Evolutionary conservation across 306 rosid species (phyloP).

Genomic region (Fagus crenata): DNA sequence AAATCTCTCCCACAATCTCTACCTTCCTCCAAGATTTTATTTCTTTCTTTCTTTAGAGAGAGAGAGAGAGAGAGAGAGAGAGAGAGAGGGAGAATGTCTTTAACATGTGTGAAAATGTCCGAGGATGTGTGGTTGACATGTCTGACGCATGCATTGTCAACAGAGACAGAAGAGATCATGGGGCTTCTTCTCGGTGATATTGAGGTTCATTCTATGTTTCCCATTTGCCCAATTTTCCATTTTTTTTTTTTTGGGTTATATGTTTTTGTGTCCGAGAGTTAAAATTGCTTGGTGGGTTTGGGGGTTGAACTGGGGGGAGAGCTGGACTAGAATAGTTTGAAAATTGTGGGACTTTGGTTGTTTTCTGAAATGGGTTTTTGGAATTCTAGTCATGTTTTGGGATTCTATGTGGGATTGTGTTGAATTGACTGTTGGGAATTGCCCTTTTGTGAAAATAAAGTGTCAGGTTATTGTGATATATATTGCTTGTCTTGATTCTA

Average conservation of each 20-base stretch:
- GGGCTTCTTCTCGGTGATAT: slow-evolving; percentile 97
- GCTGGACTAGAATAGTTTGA: slow-evolving; percentile 1
- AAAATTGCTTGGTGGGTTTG: slow-evolving; percentile 24
- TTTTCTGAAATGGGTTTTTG: slow-evolving; percentile 23
- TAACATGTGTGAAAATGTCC: slow-evolving; percentile 83
- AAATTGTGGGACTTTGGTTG: slow-evolving; percentile 8
- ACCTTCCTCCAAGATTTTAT: no score
- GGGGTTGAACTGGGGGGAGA: neutral
- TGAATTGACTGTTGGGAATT: slow-evolving; percentile 16
- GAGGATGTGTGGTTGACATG: slow-evolving; percentile 95
- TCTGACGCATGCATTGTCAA: slow-evolving; percentile 90
- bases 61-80: slow-evolving; percentile 9
- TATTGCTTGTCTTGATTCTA: neutral
- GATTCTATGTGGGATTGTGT: slow-evolving; percentile 3
- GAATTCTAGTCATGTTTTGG: neutral
- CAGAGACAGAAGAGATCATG: slow-evolving; percentile 99
- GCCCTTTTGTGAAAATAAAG: neutral
- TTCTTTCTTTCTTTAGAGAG: neutral
- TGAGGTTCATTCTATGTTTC: slow-evolving; percentile 46
- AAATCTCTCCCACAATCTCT: no score
- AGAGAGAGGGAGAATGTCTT: slow-evolving; percentile 54
- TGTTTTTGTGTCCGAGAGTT: neutral
- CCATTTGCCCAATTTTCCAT: slow-evolving; percentile 1
- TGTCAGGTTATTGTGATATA: neutral
- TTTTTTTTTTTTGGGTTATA: neutral